Conservation (phyloP, 2,329 filamentous ascomycete genomes). For the Colletotrichum filicis region DNA sequence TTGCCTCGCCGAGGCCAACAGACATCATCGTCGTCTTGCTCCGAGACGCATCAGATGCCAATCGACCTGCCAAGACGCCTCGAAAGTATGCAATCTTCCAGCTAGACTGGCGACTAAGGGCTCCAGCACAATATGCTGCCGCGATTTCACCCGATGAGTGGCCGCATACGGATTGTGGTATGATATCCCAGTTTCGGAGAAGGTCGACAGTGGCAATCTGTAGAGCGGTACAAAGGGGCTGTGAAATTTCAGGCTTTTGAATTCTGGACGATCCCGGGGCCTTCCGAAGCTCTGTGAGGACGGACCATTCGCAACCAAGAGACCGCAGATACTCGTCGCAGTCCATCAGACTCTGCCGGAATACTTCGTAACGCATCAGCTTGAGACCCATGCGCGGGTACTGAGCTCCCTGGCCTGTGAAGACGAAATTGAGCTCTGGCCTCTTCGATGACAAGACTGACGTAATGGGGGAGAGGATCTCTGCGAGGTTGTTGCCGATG, state of each 20-base stretch:
- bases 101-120: conserved; percentile 48
- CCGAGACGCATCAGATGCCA: neutral
- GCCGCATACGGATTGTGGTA: conserved; percentile 49
- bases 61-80: conserved; percentile 39
- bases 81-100: conserved; percentile 55
- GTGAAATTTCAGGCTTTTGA: conserved; percentile 48
- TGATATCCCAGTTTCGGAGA: conserved; percentile 45
- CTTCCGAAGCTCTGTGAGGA: conserved; percentile 47
- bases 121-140: conserved; percentile 52
- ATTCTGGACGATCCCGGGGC: conserved; percentile 40
- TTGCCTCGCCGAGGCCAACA: conserved; percentile 21
- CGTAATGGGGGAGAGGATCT: neutral
- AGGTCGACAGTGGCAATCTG: conserved; percentile 55
- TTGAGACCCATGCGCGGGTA: conserved; percentile 55
- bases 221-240: conserved; percentile 53
- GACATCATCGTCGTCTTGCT: conserved; percentile 10
- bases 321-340: neutral
- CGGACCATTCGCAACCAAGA: conserved; percentile 47
- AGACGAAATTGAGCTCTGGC: conserved; percentile 51
- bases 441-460: conserved; percentile 27
- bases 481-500: neutral
- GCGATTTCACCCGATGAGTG: conserved; percentile 61
- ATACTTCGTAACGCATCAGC: conserved; percentile 52
- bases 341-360: conserved; percentile 51
- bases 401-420: conserved; percentile 56